These are phyloP conservation scores for Picochlorum sp. DNA, from an alignment of 139 green algal genomes.

Conservation along the genomic window DNA sequence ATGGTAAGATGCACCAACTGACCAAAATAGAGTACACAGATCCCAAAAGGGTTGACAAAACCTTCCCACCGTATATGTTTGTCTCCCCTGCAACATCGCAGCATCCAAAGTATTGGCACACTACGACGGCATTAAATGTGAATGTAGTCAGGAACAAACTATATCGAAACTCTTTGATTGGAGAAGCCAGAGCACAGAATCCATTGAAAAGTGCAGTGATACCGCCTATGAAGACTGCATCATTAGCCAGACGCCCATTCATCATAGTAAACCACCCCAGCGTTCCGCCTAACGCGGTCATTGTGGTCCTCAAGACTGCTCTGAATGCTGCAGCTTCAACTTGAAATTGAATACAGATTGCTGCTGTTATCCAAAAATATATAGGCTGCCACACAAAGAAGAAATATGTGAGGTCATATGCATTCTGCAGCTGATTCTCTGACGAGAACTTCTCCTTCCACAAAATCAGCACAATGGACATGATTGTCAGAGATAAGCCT, in stretches of 20 bases:
- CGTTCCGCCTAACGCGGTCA: slow-evolving; percentile 8
- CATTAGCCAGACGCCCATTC: slow-evolving; percentile 14
- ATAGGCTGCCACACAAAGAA: slow-evolving; percentile 22
- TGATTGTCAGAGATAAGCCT: slow-evolving; percentile 1
- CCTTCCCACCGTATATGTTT: slow-evolving; percentile 10
- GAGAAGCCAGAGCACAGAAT: slow-evolving; percentile 9
- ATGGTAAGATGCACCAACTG: slow-evolving; percentile 11
- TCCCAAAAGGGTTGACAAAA: slow-evolving; percentile 13
- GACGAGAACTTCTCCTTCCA: slow-evolving; percentile 10
- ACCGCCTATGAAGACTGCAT: slow-evolving; percentile 2
- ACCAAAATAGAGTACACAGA: slow-evolving; percentile 9
- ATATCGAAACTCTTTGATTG: slow-evolving; percentile 9
- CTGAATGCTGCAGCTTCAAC: slow-evolving; percentile 15
- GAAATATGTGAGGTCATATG: slow-evolving; percentile 1
- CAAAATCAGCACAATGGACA: slow-evolving; percentile 12
- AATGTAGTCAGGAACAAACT: slow-evolving; percentile 14
- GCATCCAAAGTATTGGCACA: slow-evolving; percentile 24
- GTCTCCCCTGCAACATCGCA: slow-evolving; percentile 11
- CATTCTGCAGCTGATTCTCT: background rate
- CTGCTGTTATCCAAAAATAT: slow-evolving; percentile 19
- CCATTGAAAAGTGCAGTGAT: background rate
- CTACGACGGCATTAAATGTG: slow-evolving; percentile 14
- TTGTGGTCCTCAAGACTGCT: slow-evolving; percentile 11
- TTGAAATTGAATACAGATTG: slow-evolving; percentile 24
- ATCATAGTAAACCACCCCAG: slow-evolving; percentile 16